A percentile compares a stretch with the other conserved stretches of the same genome.
Evolutionary conservation across 176 grass and related monocot species (phyloP).

Genomic region (Themeda triandra): DNA sequence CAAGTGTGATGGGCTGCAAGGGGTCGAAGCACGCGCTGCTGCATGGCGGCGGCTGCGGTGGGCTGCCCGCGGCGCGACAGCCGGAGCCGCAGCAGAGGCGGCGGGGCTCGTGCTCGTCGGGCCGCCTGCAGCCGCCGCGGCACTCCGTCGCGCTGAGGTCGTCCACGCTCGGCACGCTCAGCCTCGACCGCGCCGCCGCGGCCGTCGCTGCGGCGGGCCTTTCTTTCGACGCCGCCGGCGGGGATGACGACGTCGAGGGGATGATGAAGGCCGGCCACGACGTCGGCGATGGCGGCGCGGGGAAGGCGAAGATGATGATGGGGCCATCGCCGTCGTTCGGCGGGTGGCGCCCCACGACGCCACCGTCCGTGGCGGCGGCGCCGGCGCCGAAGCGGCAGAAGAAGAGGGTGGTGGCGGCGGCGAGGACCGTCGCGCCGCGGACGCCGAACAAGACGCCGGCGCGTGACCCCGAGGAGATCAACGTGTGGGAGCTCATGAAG

Average conservation of each 20-base stretch:
- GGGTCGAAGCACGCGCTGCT: constrained; percentile 62
- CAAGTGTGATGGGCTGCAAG: constrained; percentile 68
- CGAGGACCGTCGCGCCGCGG: background rate
- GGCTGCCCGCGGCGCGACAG: background rate
- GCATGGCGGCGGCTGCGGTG: background rate
- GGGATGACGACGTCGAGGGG: background rate
- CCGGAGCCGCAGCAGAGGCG: constrained; percentile 18
- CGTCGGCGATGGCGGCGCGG: background rate
- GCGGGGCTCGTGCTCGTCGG: background rate
- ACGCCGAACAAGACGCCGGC: constrained; percentile 79
- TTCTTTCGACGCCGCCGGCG: background rate
- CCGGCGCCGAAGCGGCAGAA: constrained; percentile 28
- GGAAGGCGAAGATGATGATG: background rate
- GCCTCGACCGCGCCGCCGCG: constrained; percentile 41
- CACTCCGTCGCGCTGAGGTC: constrained; percentile 55
- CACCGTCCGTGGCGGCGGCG: background rate
- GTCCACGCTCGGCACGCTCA: constrained; percentile 54
- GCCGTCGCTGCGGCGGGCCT: constrained; percentile 2
- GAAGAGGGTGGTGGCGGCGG: background rate
- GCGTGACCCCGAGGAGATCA: constrained; percentile 74
- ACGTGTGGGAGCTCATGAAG: constrained; percentile 95
- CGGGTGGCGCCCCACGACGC: background rate
- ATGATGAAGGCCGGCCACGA: constrained; percentile 36
- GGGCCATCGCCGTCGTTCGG: background rate
- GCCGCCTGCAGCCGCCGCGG: background rate